Conservation (phyloP, 345 rosid genomes). For the Passiflora organensis region DNA sequence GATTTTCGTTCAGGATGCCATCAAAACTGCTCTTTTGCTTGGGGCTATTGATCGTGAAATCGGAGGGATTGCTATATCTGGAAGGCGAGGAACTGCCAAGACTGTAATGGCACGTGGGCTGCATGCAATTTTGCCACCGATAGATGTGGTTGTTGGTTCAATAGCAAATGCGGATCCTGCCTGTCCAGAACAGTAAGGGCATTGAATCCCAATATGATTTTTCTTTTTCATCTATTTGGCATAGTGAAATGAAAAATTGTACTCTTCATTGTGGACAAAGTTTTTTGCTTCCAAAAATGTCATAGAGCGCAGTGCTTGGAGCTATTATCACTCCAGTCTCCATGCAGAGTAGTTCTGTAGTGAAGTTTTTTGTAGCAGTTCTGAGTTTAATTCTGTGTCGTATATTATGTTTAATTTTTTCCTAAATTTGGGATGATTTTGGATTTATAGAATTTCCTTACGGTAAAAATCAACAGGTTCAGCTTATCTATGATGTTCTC, state of each 20-base stretch:
- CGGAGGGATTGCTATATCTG: conserved; percentile 90
- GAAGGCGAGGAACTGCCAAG: conserved; percentile 90
- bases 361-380: too few species aligned
- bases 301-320: too few species aligned
- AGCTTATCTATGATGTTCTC: too few species aligned
- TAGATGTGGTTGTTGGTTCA: conserved; percentile 84
- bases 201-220: background rate
- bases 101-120: conserved; percentile 94
- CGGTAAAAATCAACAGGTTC: too few species aligned
- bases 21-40: conserved; percentile 88
- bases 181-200: conserved; percentile 71
- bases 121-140: conserved; percentile 85
- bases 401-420: too few species aligned
- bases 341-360: too few species aligned
- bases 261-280: background rate
- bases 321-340: too few species aligned
- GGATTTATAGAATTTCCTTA: too few species aligned
- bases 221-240: background rate
- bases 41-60: conserved; percentile 92
- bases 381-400: too few species aligned
- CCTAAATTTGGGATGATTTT: too few species aligned
- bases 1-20: conserved; percentile 58
- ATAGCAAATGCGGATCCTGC: conserved; percentile 79
- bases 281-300: background rate
- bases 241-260: background rate